Percentiles rank a stretch among this genome's conserved stretches.
These are phyloP conservation scores for Centella asiatica DNA, from an alignment of 129 eudicot species.

Conservation along the genomic window DNA sequence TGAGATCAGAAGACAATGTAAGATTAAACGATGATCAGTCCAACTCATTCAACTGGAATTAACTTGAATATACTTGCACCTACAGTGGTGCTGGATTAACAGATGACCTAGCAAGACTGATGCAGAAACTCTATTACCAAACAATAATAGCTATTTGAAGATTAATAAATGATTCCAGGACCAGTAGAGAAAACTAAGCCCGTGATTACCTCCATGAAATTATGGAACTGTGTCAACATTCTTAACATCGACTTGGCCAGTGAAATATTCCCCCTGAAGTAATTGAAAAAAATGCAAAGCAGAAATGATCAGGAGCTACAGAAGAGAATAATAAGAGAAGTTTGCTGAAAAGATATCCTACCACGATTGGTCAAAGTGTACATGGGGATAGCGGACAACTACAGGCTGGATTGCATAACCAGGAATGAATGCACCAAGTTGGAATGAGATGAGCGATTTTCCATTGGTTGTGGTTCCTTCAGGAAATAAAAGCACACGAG, in stretches of 20 bases:
- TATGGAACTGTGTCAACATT: conserved; percentile 94
- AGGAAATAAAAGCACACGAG: conserved; percentile 93
- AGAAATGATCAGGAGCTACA: not conserved
- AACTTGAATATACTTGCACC: too few relatives aligned
- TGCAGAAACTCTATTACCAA: too few relatives aligned
- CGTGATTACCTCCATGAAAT: conserved; percentile 78
- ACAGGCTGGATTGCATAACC: conserved; percentile 94
- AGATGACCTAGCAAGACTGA: too few relatives aligned
- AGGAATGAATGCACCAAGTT: conserved; percentile 95
- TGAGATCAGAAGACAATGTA: too few relatives aligned
- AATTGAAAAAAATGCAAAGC: conserved; percentile 12
- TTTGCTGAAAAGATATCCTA: conserved; percentile 14
- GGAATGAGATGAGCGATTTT: conserved; percentile 69
- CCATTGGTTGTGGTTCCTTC: conserved; percentile 99
- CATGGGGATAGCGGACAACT: conserved; percentile 80
- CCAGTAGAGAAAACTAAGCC: not conserved
- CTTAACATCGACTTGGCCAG: conserved; percentile 77
- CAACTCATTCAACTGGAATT: too few relatives aligned
- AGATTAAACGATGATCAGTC: too few relatives aligned
- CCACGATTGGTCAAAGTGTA: conserved; percentile 99
- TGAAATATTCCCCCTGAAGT: conserved; percentile 72
- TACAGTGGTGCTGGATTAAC: too few relatives aligned
- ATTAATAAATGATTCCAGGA: not conserved
- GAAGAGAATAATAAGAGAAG: not conserved
- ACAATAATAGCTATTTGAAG: too few relatives aligned